Conservation (phyloP, 1,139 yeast species). For the Geotrichum klebahnii region DNA sequence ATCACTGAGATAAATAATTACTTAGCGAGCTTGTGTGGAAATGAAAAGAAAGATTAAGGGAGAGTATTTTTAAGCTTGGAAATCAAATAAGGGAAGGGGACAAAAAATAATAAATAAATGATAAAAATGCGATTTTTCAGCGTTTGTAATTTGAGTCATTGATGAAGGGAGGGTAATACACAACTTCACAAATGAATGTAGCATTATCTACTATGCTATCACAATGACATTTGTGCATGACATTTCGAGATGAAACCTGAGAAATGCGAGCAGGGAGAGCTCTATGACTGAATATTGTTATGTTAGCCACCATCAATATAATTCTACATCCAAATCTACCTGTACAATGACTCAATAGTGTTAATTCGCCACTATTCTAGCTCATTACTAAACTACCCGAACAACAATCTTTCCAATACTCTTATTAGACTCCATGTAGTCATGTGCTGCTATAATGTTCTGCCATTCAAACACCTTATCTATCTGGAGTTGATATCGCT, state of each 20-base stretch:
- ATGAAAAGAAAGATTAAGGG: not conserved
- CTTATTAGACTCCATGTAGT: constrained; percentile 32
- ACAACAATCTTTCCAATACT: constrained; percentile 38
- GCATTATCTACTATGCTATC: no score
- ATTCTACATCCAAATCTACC: not conserved
- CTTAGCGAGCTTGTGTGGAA: no score
- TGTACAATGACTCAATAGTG: not conserved
- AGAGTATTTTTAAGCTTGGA: not conserved
- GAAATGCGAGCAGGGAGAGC: no score
- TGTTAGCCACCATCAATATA: no score
- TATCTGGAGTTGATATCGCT: constrained; percentile 29
- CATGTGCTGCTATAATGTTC: constrained; percentile 35
- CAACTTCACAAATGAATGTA: no score
- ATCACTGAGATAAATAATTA: not conserved
- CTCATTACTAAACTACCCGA: constrained; percentile 19
- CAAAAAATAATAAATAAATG: not conserved
- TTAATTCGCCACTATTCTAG: no score
- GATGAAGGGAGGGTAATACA: not conserved
- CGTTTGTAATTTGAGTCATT: constrained; percentile 3
- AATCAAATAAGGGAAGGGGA: not conserved
- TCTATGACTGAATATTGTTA: no score
- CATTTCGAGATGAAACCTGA: no score
- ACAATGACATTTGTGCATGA: no score
- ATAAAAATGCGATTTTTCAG: no score
- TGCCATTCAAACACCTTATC: constrained; percentile 31